Percentiles rank a stretch among this genome's conserved stretches.
Conservation (phyloP, 371 early-diverging fungal genomes). For the Mortierella sp. region DNA sequence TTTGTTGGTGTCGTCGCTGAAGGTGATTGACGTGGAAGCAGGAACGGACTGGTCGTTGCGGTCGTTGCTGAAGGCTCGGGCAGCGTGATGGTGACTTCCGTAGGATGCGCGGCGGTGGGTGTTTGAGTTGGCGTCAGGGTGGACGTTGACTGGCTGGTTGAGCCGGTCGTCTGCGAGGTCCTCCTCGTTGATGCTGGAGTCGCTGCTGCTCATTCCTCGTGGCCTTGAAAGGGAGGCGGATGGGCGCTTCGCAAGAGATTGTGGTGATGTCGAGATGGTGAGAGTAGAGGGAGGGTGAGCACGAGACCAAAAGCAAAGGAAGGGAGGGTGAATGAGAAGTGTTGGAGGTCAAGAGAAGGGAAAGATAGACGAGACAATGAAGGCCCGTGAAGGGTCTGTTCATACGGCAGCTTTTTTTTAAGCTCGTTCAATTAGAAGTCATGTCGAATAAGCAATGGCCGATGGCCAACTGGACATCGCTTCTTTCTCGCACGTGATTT, state of each 20-base stretch:
- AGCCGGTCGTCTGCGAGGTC: background rate
- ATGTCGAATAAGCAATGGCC: too few species aligned
- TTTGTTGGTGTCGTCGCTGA: background rate
- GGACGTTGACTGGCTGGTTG: background rate
- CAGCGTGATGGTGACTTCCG: background rate
- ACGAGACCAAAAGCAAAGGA: background rate
- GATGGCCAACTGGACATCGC: too few species aligned
- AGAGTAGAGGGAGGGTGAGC: background rate
- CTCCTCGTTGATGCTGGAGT: constrained; percentile 22
- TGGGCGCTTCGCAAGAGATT: constrained; percentile 14
- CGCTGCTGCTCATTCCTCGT: constrained; percentile 21
- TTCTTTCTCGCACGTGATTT: background rate
- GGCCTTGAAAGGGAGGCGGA: constrained; percentile 15
- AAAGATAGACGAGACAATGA: background rate
- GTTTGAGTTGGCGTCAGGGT: background rate
- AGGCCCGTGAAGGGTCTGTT: background rate
- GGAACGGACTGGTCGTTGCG: background rate
- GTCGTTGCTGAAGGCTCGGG: background rate
- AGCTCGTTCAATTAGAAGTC: background rate
- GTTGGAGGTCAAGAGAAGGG: background rate
- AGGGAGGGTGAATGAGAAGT: background rate
- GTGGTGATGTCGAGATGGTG: background rate
- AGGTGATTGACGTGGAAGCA: background rate
- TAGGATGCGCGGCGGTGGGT: background rate
- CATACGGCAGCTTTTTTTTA: background rate